Conservation (phyloP, 2,329 filamentous ascomycete species). For the Claviceps pazoutovae region DNA sequence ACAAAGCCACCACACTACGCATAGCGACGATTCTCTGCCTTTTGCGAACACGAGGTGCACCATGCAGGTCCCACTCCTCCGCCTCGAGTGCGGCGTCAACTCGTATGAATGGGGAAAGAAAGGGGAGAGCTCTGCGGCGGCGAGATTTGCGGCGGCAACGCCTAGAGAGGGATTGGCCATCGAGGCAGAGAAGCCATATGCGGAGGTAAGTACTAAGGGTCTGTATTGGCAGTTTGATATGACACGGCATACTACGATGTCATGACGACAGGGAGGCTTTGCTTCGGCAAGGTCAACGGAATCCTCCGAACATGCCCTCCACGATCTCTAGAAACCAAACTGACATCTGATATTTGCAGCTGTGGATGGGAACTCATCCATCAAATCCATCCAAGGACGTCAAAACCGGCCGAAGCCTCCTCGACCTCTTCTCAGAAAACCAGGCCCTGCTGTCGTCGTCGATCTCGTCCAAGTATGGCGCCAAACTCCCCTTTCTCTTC, state of each 20-base stretch:
- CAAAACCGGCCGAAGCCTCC: conserved; percentile 66
- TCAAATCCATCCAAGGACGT: conserved; percentile 89
- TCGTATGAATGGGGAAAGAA: conserved; percentile 99
- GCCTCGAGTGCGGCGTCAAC: conserved; percentile 84
- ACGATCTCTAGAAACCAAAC: not conserved
- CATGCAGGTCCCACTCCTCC: conserved; percentile 69
- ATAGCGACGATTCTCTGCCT: not conserved
- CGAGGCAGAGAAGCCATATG: conserved; percentile 80
- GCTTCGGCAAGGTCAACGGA: no score
- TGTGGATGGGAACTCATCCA: conserved; percentile 99
- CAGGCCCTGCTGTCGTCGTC: conserved; percentile 63
- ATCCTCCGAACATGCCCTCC: no score
- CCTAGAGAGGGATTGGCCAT: conserved; percentile 61
- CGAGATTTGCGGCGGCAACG: conserved; percentile 78
- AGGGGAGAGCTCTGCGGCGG: conserved; percentile 74
- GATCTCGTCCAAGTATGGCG: conserved; percentile 59
- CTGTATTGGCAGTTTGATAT: no score
- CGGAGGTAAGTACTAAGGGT: conserved; percentile 47
- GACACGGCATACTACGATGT: no score
- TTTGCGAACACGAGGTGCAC: not conserved
- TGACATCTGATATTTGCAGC: conserved; percentile 30
- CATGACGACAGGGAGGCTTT: no score
- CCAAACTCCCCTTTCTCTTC: conserved; percentile 89
- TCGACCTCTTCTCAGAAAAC: conserved; percentile 81
- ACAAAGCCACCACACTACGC: no score